Conservation (phyloP, 2,329 filamentous ascomycete species). For the Ascochyta viciae-villosae region DNA sequence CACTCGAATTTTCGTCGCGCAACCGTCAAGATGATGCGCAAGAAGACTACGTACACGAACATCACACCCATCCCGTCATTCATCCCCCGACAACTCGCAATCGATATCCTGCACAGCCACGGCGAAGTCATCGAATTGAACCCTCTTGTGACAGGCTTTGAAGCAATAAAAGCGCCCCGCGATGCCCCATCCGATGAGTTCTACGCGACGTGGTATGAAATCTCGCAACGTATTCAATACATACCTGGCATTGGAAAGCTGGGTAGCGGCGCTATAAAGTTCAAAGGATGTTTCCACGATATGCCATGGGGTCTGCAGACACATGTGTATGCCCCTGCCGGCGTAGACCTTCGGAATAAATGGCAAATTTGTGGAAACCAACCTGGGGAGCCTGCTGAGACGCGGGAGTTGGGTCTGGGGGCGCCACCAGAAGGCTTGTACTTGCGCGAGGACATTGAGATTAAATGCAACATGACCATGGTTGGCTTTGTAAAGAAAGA, state of each 20-base stretch:
- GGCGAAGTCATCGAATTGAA: slow-evolving; percentile 75
- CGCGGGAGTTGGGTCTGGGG: slow-evolving; percentile 69
- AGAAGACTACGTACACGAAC: slow-evolving; percentile 71
- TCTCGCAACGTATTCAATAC: slow-evolving; percentile 72
- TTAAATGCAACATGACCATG: slow-evolving; percentile 72
- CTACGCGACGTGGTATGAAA: slow-evolving; percentile 78
- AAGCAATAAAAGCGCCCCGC: slow-evolving; percentile 70
- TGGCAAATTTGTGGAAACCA: slow-evolving; percentile 74
- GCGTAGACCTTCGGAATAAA: slow-evolving; percentile 71
- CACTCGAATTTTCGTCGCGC: neutral
- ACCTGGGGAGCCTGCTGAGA: slow-evolving; percentile 69
- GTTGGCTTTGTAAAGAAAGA: slow-evolving; percentile 71
- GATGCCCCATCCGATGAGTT: slow-evolving; percentile 73
- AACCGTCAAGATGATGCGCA: slow-evolving; percentile 52
- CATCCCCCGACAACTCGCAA: slow-evolving; percentile 73
- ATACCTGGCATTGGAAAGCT: slow-evolving; percentile 71
- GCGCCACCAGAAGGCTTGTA: slow-evolving; percentile 71
- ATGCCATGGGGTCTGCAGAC: slow-evolving; percentile 76
- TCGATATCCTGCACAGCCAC: slow-evolving; percentile 75
- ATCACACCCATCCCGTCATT: slow-evolving; percentile 74
- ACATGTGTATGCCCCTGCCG: slow-evolving; percentile 73
- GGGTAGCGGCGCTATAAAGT: slow-evolving; percentile 70
- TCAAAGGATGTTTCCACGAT: slow-evolving; percentile 76
- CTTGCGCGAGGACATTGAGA: slow-evolving; percentile 73
- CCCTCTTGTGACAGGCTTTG: slow-evolving; percentile 70